These are phyloP conservation scores for Verticillium klebahnii DNA, from an alignment of 2,329 filamentous ascomycete species.

Conservation along the genomic window DNA sequence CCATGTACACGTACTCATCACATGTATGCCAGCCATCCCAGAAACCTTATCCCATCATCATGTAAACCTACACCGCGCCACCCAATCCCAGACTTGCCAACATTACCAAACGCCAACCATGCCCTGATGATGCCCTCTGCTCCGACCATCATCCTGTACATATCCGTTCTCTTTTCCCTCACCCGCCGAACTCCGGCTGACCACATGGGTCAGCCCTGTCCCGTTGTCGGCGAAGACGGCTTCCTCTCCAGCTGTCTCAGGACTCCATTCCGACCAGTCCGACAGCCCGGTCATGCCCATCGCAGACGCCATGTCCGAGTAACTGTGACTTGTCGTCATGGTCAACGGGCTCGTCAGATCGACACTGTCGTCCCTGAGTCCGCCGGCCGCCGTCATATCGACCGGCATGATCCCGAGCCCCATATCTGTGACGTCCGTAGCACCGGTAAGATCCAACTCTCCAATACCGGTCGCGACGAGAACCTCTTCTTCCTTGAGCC, in stretches of 20 bases:
- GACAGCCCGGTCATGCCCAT: slow-evolving; percentile 10
- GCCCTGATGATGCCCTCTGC: slow-evolving; percentile 8
- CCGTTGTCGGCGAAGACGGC: slow-evolving; percentile 4
- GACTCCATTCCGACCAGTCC: slow-evolving; percentile 8
- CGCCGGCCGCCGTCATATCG: slow-evolving; percentile 5
- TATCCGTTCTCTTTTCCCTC: slow-evolving; percentile 2
- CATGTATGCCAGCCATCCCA: neutral
- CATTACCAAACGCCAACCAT: slow-evolving; percentile 12
- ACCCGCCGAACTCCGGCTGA: neutral
- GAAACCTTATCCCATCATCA: neutral
- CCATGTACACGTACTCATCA: neutral
- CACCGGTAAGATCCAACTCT: neutral
- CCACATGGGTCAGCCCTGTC: neutral
- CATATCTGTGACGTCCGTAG: slow-evolving; percentile 3
- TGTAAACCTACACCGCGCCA: neutral
- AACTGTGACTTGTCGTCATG: slow-evolving; percentile 9
- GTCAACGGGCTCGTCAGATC: slow-evolving; percentile 11
- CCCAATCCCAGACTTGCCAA: neutral
- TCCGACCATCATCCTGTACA: slow-evolving; percentile 2
- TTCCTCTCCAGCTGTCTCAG: slow-evolving; percentile 7
- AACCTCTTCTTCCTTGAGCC: slow-evolving; percentile 5
- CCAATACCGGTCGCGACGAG: neutral
- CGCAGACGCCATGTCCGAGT: slow-evolving; percentile 1
- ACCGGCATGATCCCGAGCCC: slow-evolving; percentile 7
- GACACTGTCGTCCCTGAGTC: slow-evolving; percentile 1